Evolutionary conservation across 2,329 filamentous ascomycete genomes (phyloP).

Genomic region (Cytospora chrysosperma): DNA sequence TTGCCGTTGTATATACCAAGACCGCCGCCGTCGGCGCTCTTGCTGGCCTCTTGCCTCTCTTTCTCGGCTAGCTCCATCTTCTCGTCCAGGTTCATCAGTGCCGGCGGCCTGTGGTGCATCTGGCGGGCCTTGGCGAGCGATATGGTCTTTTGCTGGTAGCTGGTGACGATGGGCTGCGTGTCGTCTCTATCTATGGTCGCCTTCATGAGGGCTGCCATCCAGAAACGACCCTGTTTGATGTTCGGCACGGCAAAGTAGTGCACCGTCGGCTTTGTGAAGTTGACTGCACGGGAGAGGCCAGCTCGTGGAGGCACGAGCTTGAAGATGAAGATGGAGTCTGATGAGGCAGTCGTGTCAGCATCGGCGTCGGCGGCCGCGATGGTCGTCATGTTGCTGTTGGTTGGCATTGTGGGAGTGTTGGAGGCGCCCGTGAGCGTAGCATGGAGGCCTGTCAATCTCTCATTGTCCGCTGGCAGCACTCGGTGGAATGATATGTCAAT

Average conservation of each 20-base stretch:
- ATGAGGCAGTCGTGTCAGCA: slow-evolving; percentile 40
- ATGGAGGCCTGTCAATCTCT: slow-evolving; percentile 85
- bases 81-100: slow-evolving; percentile 71
- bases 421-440: slow-evolving; percentile 89
- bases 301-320: slow-evolving; percentile 90
- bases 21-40: slow-evolving; percentile 39
- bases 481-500: slow-evolving; percentile 98
- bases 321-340: slow-evolving; percentile 88
- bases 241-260: slow-evolving; percentile 98
- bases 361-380: slow-evolving; percentile 47
- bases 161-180: slow-evolving; percentile 75
- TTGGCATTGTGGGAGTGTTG: slow-evolving; percentile 57
- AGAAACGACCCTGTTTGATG: slow-evolving; percentile 80
- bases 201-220: slow-evolving; percentile 99
- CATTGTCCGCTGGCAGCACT: slow-evolving; percentile 90
- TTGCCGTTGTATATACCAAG: slow-evolving; percentile 36
- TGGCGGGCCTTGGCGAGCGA: slow-evolving; percentile 83
- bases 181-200: slow-evolving; percentile 95
- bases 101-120: slow-evolving; percentile 86
- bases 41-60: slow-evolving; percentile 22
- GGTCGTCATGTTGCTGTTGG: slow-evolving; percentile 46
- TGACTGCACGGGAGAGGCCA: slow-evolving; percentile 85
- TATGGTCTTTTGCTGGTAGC: slow-evolving; percentile 96
- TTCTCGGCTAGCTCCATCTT: slow-evolving; percentile 33
- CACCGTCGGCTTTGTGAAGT: slow-evolving; percentile 95